phyloP scores from a whole-genome alignment of 2,329 filamentous ascomycete genomes.

The Colletotrichum scovillei region DNA sequence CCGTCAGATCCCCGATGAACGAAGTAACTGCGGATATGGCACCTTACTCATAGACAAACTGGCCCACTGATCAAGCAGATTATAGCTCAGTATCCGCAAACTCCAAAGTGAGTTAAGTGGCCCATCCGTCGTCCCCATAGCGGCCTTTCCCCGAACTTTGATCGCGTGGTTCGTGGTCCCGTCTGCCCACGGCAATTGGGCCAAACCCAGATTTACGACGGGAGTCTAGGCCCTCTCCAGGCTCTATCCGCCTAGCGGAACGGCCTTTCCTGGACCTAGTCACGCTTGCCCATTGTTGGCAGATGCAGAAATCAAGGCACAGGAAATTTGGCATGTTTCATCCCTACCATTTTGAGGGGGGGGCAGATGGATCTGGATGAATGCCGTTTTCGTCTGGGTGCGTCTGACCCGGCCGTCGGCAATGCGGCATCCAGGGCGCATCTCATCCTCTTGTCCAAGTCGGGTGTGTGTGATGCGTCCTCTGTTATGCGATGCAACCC shows the following conservation, averaged over 20 bases:
- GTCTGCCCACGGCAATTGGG: slow-evolving; percentile 17
- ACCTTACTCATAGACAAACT: not conserved
- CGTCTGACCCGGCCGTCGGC: not conserved
- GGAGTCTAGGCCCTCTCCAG: not conserved
- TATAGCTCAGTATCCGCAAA: not conserved
- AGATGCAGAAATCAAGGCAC: slow-evolving; percentile 33
- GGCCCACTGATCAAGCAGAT: slow-evolving; percentile 9
- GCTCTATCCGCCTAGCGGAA: not conserved
- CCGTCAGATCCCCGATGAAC: not conserved
- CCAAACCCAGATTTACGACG: slow-evolving; percentile 10
- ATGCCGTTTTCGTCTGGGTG: slow-evolving; percentile 1
- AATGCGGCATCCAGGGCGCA: slow-evolving; percentile 7
- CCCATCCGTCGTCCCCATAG: not conserved
- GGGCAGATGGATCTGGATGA: not conserved
- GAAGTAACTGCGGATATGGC: not conserved
- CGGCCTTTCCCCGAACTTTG: slow-evolving; percentile 7
- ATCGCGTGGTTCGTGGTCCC: not conserved
- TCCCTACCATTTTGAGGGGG: not conserved
- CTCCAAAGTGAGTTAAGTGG: not conserved
- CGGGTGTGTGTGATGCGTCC: not conserved
- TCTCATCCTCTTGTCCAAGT: too few relatives aligned
- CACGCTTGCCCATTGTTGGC: not conserved
- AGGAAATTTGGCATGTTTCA: slow-evolving; percentile 28
- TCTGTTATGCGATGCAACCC: slow-evolving; percentile 15
- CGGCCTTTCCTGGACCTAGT: not conserved